Evolutionary conservation across 208 protist genomes (phyloP), one percentile per base, ranked within the genome.

Genomic region (Wallacemonas rigidus): DNA sequence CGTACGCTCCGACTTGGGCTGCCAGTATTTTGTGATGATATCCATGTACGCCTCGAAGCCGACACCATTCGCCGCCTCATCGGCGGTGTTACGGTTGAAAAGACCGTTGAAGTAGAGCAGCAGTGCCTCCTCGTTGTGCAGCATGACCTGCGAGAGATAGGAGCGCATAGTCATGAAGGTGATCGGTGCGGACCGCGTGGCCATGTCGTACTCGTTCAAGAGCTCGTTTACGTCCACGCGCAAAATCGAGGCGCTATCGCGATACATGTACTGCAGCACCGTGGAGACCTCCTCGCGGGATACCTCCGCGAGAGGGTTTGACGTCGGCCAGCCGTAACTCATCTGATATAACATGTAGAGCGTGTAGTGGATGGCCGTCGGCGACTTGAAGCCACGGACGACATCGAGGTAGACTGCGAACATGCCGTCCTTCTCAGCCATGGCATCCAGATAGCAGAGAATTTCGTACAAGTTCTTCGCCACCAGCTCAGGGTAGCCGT

Each of bases 381-480:
- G 89, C 2, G 92, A 84, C 63, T 88, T 70, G 75, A 95, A 95
- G 9, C 92, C 92, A 48, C 92, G 82, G 63, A 94, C 86, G 51
- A 90, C 88, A 43, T 87, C 85, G 44, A 97, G 81, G 72, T 95
- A 95, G 47, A 90, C 71, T 48, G 77, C 75, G 17, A 93, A 64
- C 39, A 95, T 69, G 8, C 69, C 74, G 67, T 93, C 85, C 45
- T 80, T 85, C 3, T 72, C 54, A 2, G 71, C 69, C 47, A 82
- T 83, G 15, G 88, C 88, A 71, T 97, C 91, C 60, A 97, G 75
- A 76, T 86, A 95, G 79, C 89, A 95, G n/a, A 97, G 76, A 60
- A 97, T 83, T 71, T 97, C 92, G 74, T 97, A 97, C 8, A 94
- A 60, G 1, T 79, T 86, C 74, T 97, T 97, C 57, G 86, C 88